phyloP scores from a whole-genome alignment of 2,329 filamentous ascomycete species.

The Botrytis deweyae region DNA sequence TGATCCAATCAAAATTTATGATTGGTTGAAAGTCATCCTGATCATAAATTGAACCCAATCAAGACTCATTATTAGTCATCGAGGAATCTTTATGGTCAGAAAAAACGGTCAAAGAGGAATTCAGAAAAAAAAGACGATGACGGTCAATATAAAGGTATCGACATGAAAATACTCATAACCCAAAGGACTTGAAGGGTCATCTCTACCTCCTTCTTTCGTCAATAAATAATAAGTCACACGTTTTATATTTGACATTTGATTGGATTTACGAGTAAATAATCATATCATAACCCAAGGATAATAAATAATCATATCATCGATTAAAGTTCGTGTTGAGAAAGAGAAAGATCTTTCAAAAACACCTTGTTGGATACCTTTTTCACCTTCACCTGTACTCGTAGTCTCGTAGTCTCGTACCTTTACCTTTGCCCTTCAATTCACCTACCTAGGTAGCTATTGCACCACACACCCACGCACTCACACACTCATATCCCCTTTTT shows the following conservation, averaged over 20 bases:
- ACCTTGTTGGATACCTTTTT: slow-evolving; percentile 21
- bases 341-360: neutral
- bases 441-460: neutral
- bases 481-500: neutral
- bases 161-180: neutral
- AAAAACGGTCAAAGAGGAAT: neutral
- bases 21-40: neutral
- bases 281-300: too few species aligned
- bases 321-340: too few species aligned
- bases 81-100: neutral
- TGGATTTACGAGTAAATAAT: neutral
- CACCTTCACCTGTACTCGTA: too few species aligned
- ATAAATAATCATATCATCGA: too few species aligned
- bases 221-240: neutral
- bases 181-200: neutral
- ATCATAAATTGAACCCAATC: neutral
- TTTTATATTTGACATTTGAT: neutral
- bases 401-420: too few species aligned
- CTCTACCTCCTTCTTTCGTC: neutral
- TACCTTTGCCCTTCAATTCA: neutral
- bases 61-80: neutral
- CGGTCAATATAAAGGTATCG: neutral
- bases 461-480: neutral
- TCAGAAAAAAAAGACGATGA: neutral
- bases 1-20: neutral